Evolutionary conservation across 805 yeast genomes (phyloP).

Genomic region (Yamadazyma ubonensis): DNA sequence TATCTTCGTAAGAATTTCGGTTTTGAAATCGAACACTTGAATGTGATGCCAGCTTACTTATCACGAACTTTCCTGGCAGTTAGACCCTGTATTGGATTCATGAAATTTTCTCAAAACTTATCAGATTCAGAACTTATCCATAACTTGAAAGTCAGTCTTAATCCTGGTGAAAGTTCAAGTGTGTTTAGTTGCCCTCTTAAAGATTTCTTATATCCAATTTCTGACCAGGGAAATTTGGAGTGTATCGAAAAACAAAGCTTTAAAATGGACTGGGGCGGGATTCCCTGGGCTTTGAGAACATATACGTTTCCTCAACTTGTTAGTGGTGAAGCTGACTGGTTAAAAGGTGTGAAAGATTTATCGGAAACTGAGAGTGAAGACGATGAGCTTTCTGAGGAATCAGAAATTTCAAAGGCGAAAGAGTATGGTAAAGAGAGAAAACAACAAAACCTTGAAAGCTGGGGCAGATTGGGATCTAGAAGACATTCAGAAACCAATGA

Average conservation of each 20-base stretch:
- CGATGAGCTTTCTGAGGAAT: constrained; percentile 30
- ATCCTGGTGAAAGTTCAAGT: constrained; percentile 76
- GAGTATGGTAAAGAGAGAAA: background rate
- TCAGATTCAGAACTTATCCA: constrained; percentile 21
- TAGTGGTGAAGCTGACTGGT: constrained; percentile 60
- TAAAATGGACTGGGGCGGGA: constrained; percentile 64
- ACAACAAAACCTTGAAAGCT: constrained; percentile 21
- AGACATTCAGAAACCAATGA: constrained; percentile 39
- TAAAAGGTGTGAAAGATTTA: constrained; percentile 54
- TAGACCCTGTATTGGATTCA: constrained; percentile 71
- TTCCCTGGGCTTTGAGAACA: constrained; percentile 64
- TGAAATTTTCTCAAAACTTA: constrained; percentile 36
- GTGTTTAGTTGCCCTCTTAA: constrained; percentile 68
- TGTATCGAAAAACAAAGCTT: constrained; percentile 32
- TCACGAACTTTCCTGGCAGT: constrained; percentile 83
- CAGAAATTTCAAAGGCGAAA: constrained; percentile 8
- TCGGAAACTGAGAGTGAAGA: constrained; percentile 35
- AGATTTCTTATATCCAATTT: constrained; percentile 49
- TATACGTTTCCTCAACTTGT: constrained; percentile 59
- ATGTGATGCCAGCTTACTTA: constrained; percentile 71
- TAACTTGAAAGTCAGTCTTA: constrained; percentile 47
- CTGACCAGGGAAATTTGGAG: constrained; percentile 22
- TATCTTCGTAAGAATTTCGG: constrained; percentile 47
- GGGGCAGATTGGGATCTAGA: constrained; percentile 44
- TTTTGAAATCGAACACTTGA: constrained; percentile 57